Conservation (phyloP, 2,329 filamentous ascomycete genomes). For the Diaporthe ampelina region DNA sequence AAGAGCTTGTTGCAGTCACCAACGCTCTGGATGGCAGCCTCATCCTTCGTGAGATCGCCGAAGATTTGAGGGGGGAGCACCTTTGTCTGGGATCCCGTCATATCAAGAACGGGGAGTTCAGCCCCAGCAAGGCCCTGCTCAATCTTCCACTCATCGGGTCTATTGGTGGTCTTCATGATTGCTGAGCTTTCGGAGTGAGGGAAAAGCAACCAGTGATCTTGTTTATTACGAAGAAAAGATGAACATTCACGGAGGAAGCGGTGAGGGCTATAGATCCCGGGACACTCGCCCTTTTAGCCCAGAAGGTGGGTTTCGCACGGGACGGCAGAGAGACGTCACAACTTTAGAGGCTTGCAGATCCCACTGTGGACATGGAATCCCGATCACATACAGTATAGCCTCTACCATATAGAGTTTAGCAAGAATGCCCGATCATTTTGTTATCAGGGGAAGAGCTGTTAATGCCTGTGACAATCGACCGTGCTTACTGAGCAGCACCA, state of each 20-base stretch:
- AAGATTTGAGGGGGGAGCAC: conserved; percentile 4
- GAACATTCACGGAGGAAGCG: too few relatives aligned
- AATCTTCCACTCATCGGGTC: conserved; percentile 15
- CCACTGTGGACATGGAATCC: not conserved
- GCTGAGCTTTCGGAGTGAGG: not conserved
- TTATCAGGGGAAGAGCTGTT: not conserved
- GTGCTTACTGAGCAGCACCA: not conserved
- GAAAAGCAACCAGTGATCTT: not conserved
- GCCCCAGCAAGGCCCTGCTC: conserved; percentile 16
- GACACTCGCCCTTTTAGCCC: not conserved
- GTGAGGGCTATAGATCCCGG: not conserved
- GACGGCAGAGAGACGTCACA: not conserved
- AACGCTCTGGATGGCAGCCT: not conserved
- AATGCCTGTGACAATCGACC: not conserved
- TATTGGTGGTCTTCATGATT: conserved; percentile 12
- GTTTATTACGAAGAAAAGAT: too few relatives aligned
- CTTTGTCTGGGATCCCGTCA: conserved; percentile 6
- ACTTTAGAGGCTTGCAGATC: not conserved
- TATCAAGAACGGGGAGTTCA: conserved; percentile 9
- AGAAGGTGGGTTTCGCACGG: not conserved
- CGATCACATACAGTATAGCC: not conserved
- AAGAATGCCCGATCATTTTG: not conserved
- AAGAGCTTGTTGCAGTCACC: conserved; percentile 9
- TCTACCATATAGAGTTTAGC: not conserved
- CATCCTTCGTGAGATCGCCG: not conserved